These are phyloP conservation scores for Sugiyamaella boreocaroliniensis DNA, from an alignment of 805 yeast genomes.

Conservation along the genomic window DNA sequence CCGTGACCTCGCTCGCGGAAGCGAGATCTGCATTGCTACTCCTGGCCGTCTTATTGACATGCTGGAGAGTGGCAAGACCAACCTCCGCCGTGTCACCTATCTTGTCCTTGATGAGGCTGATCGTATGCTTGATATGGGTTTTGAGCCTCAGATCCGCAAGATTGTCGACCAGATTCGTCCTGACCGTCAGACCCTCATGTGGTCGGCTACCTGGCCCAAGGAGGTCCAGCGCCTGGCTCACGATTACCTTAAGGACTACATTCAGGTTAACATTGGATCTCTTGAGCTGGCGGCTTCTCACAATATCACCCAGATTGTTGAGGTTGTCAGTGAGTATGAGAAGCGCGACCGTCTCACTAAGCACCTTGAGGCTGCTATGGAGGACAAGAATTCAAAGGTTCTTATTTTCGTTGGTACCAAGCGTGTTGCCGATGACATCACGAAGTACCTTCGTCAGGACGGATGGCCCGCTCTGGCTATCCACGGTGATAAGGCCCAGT, in stretches of 20 bases:
- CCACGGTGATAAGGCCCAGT: slow-evolving; percentile 97
- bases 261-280: slow-evolving; percentile 95
- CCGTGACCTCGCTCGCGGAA: slow-evolving; percentile 92
- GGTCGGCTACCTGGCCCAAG: slow-evolving; percentile 99
- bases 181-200: slow-evolving; percentile 98
- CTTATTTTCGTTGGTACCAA: slow-evolving; percentile 93
- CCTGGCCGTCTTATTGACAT: slow-evolving; percentile 98
- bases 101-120: slow-evolving; percentile 98
- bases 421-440: slow-evolving; percentile 95
- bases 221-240: slow-evolving; percentile 89
- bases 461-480: slow-evolving; percentile 99
- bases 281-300: slow-evolving; percentile 94
- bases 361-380: slow-evolving; percentile 76
- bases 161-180: slow-evolving; percentile 98
- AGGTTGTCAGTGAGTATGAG: slow-evolving; percentile 85
- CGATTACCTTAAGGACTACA: slow-evolving; percentile 86
- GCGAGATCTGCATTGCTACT: slow-evolving; percentile 93
- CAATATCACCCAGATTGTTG: slow-evolving; percentile 88
- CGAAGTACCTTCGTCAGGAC: slow-evolving; percentile 83
- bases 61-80: slow-evolving; percentile 92
- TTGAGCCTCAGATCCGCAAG: slow-evolving; percentile 98
- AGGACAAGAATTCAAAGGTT: slow-evolving; percentile 59
- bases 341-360: slow-evolving; percentile 85
- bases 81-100: slow-evolving; percentile 92
- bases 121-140: slow-evolving; percentile 99